Base-by-base conservation (phyloP, 257 asterid species). In the Orobanche coerulescens region DNA sequence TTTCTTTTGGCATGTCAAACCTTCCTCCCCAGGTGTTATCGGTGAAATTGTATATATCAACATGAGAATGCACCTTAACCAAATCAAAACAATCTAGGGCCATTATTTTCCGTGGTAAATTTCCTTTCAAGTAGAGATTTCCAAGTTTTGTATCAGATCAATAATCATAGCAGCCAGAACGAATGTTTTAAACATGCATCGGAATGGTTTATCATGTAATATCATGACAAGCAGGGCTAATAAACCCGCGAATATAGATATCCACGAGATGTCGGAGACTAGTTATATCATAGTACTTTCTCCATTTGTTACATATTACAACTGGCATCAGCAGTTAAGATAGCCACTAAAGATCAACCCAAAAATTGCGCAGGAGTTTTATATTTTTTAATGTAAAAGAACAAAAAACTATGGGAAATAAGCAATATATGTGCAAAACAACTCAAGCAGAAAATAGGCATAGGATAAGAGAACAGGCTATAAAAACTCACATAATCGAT, bases 11-110 rank as follows among this genome's bases (percentile, higher is more conserved):
- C n/a, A 75, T 78, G 30, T 76, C 81, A 14, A 87, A 66, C 49
- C 82, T 77, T 18, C 64, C 88, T 12, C 71, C 56, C 95, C 95
- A 87, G 2, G 73, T 66, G 73, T 82, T 68, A 37, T 73, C 78
- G 33, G 81, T 78, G 65, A 84, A 84, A 40, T 84, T 82, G 67
- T 80, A 84, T 53, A 87, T 65, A 61, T 87, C 94, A 46, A 84
- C 94, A 56, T 87, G 94, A 63, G 86, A 76, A 75, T 87, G 94
- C 66, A 87, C 94, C 94, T 87, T 16, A 34, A 0, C 11, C n/a
- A 4, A 52, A 69, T 54, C 36, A 43, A 64, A 37, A 61, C 51
- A 37, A 37, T 37, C 14, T 37, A 47, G 4, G 30, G 13, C 28
- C 54, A 47, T 19, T 20, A 47, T 2, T 18, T 47, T 47, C 6